phyloP scores from a whole-genome alignment of 371 early-diverging fungal genomes.

The Rhizopus microsporus region DNA sequence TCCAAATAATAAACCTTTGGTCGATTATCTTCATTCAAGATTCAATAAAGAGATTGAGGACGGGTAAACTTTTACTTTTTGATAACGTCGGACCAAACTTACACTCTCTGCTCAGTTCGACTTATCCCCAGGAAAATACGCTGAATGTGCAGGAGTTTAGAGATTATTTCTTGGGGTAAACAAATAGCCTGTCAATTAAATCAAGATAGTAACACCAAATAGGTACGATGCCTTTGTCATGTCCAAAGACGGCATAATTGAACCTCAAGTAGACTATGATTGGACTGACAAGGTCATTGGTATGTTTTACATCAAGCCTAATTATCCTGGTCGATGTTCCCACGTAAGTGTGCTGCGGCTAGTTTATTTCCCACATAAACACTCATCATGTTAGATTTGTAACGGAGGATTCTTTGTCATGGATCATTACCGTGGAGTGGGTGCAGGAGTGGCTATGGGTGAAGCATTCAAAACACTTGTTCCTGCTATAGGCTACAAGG shows the following conservation, averaged over 20 bases:
- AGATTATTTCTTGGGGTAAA: slow-evolving; percentile 55
- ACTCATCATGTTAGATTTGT: slow-evolving; percentile 30
- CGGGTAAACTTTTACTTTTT: slow-evolving; percentile 39
- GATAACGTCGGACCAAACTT: neutral
- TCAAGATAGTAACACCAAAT: neutral
- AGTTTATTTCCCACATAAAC: slow-evolving; percentile 3
- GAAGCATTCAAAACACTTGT: slow-evolving; percentile 64
- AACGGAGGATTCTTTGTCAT: slow-evolving; percentile 79
- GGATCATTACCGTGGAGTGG: slow-evolving; percentile 50
- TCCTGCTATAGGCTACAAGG: slow-evolving; percentile 71
- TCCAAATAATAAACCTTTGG: slow-evolving; percentile 29
- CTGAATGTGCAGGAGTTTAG: slow-evolving; percentile 53
- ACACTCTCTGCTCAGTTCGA: slow-evolving; percentile 40
- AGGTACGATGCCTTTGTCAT: slow-evolving; percentile 64
- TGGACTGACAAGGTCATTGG: slow-evolving; percentile 57
- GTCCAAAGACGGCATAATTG: slow-evolving; percentile 28
- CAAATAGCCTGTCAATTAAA: neutral
- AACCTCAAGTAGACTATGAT: slow-evolving; percentile 28
- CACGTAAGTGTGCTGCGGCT: slow-evolving; percentile 40
- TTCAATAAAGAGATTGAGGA: slow-evolving; percentile 67
- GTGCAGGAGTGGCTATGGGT: slow-evolving; percentile 72
- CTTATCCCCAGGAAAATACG: slow-evolving; percentile 71
- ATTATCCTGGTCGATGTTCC: slow-evolving; percentile 69
- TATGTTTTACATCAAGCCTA: slow-evolving; percentile 78
- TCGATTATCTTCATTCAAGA: slow-evolving; percentile 52